Percentiles rank a stretch among this genome's conserved stretches.
These are phyloP conservation scores for Albophoma yamanashiensis DNA, from an alignment of 2,329 filamentous ascomycete species.

Conservation along the genomic window DNA sequence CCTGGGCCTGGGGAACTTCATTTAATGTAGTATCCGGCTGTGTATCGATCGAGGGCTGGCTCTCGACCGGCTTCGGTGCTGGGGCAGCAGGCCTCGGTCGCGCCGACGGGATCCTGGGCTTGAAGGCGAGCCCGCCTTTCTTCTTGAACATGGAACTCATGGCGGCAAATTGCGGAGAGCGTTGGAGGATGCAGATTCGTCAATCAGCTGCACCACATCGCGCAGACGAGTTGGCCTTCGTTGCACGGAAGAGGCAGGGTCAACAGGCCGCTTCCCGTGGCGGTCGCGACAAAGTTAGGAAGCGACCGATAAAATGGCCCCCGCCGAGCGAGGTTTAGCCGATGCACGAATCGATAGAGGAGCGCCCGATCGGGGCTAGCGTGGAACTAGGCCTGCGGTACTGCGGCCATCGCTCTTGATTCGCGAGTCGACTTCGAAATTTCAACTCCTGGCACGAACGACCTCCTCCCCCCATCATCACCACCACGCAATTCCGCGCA, in stretches of 20 bases:
- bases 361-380: conserved; percentile 18
- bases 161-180: not conserved
- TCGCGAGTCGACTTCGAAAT: conserved; percentile 33
- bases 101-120: conserved; percentile 53
- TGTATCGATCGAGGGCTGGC: not conserved
- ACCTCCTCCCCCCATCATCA: conserved; percentile 16
- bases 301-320: not conserved
- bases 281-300: not conserved
- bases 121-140: conserved; percentile 50
- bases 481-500: conserved; percentile 18
- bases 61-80: conserved; percentile 2
- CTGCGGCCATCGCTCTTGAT: conserved; percentile 23
- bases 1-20: not conserved
- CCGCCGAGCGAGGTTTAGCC: conserved; percentile 21
- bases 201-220: conserved; percentile 14
- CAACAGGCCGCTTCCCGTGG: not conserved
- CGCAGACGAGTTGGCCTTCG: not conserved
- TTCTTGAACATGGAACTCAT: conserved; percentile 64
- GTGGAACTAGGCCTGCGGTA: conserved; percentile 23
- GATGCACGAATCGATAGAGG: conserved; percentile 21
- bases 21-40: not conserved
- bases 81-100: conserved; percentile 34
- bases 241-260: not conserved
- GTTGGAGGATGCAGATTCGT: not conserved
- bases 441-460: conserved; percentile 28